Conservation (phyloP, 495 filamentous ascomycete species). For the Talaromyces ruber region DNA sequence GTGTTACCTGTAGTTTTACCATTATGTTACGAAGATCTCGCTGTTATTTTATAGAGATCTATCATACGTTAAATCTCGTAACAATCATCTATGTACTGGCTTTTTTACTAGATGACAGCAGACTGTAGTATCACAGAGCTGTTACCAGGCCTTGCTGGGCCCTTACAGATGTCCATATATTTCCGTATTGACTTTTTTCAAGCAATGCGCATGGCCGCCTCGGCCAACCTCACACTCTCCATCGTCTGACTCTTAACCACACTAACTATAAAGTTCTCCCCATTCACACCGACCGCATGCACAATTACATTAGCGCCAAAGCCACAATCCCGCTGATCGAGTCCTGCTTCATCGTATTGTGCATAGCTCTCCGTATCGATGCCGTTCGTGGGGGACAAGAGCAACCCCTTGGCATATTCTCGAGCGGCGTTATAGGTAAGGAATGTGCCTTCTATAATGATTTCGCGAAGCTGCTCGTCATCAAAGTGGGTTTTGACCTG, state of each 20-base stretch:
- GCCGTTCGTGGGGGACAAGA: slow-evolving; percentile 8
- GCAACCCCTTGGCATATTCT: slow-evolving; percentile 9
- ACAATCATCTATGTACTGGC: no score
- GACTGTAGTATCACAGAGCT: no score
- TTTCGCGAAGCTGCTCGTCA: slow-evolving; percentile 8
- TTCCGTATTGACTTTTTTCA: no score
- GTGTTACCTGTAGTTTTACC: no score
- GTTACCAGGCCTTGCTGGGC: no score
- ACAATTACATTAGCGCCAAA: slow-evolving; percentile 17
- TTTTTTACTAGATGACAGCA: no score
- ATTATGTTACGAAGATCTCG: no score
- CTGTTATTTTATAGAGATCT: no score
- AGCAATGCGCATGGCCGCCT: slow-evolving; percentile 6
- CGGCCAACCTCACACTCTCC: slow-evolving; percentile 11
- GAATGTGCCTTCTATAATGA: slow-evolving; percentile 11
- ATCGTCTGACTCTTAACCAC: slow-evolving; percentile 12
- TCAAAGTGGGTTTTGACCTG: slow-evolving; percentile 11
- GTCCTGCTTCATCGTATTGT: slow-evolving; percentile 13
- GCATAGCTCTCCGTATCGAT: slow-evolving; percentile 11
- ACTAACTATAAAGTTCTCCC: slow-evolving; percentile 15
- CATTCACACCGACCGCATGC: slow-evolving; percentile 10
- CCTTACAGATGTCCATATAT: no score
- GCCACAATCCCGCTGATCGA: slow-evolving; percentile 11
- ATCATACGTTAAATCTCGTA: no score
- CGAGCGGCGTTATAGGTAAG: slow-evolving; percentile 10